Evolutionary conservation across 208 protist genomes (phyloP).

Genomic region (Tritrichomonas musculus): DNA sequence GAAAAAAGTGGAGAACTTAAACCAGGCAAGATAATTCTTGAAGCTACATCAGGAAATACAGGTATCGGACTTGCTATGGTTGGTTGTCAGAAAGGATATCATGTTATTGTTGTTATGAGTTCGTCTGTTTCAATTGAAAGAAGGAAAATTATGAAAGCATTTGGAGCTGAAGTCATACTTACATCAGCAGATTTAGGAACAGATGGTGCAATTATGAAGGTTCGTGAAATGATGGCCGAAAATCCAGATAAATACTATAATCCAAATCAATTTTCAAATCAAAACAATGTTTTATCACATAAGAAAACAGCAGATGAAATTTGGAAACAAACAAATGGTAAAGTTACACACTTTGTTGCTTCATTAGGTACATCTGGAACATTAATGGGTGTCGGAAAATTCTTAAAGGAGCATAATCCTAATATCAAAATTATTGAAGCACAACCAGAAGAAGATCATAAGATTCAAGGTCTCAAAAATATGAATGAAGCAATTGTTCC

Average conservation of each 20-base stretch:
- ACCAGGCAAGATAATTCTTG: conserved; percentile 77
- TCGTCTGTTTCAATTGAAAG: conserved; percentile 95
- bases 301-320: conserved; percentile 74
- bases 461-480: not conserved
- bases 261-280: conserved; percentile 65
- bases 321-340: conserved; percentile 4
- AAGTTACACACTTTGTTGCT: conserved; percentile 13
- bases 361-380: conserved; percentile 28
- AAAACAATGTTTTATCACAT: conserved; percentile 70
- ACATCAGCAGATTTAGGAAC: conserved; percentile 82
- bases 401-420: not conserved
- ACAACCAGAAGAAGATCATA: not conserved
- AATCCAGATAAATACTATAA: conserved; percentile 35
- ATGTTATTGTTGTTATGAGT: conserved; percentile 88
- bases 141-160: conserved; percentile 65
- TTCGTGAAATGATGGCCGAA: not conserved
- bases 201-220: conserved; percentile 71
- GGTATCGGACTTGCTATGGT: conserved; percentile 72
- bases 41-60: conserved; percentile 82
- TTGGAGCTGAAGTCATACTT: conserved; percentile 84
- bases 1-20: conserved; percentile 76
- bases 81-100: conserved; percentile 80
- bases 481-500: too few relatives aligned
- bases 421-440: conserved; percentile 17
- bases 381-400: conserved; percentile 19